Conservation (phyloP, 1,139 yeast species). For the Ogataea hybrid region DNA sequence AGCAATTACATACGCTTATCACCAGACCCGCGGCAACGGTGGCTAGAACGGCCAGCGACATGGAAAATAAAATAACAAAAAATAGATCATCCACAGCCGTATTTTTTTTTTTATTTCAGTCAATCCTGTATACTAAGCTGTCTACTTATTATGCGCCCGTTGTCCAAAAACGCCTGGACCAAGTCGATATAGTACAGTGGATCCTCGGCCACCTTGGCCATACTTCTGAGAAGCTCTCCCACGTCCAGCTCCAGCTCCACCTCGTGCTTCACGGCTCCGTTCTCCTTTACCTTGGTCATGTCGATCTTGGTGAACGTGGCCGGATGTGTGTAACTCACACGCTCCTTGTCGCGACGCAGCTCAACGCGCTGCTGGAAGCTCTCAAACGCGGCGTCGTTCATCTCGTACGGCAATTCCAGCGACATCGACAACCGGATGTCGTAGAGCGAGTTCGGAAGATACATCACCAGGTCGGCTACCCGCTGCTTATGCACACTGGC, state of each 20-base stretch:
- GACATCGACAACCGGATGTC: constrained; percentile 77
- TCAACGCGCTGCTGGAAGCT: constrained; percentile 44
- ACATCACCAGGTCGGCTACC: constrained; percentile 66
- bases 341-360: constrained; percentile 58
- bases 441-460: constrained; percentile 73
- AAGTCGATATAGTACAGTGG: no score
- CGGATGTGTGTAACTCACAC: constrained; percentile 62
- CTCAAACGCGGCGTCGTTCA: constrained; percentile 51
- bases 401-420: constrained; percentile 66
- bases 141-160: no score
- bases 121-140: no score
- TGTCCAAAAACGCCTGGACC: no score
- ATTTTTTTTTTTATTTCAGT: no score
- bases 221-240: no score
- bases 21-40: no score
- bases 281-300: constrained; percentile 56
- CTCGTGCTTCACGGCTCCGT: constrained; percentile 44
- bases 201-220: no score
- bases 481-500: constrained; percentile 73
- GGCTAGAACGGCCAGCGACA: no score
- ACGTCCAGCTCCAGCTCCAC: constrained; percentile 76
- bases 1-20: no score
- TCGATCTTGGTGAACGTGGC: constrained; percentile 73
- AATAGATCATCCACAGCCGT: no score
- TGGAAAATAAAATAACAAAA: no score